phyloP scores from a whole-genome alignment of 225 moss, liverwort and hornwort genomes.

The Lunularia cruciata region DNA sequence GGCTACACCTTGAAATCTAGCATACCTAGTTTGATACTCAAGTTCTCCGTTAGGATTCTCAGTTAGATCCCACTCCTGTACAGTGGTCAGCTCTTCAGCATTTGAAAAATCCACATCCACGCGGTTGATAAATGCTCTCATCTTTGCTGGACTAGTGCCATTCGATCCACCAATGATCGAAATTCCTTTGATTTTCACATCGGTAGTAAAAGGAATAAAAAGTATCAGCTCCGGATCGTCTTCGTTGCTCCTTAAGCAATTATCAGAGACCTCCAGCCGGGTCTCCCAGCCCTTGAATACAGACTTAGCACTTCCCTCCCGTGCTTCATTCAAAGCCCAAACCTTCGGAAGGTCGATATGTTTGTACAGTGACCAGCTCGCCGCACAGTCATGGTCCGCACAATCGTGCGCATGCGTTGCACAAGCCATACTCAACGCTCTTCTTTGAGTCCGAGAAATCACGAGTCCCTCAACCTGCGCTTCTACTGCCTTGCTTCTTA shows the following conservation, averaged over 20 bases:
- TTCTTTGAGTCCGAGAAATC: not conserved
- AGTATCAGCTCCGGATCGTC: conserved; percentile 89
- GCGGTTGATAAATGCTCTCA: conserved; percentile 91
- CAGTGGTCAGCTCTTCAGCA: conserved; percentile 63
- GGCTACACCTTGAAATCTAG: conserved; percentile 94
- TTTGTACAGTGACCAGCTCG: conserved; percentile 82
- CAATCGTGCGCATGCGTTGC: conserved; percentile 77
- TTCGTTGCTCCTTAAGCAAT: conserved; percentile 68
- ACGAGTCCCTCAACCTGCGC: not conserved
- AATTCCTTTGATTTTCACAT: conserved; percentile 94
- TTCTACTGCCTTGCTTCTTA: not conserved
- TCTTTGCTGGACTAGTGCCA: conserved; percentile 76
- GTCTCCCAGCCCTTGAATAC: conserved; percentile 83
- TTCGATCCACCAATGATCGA: conserved; percentile 69
- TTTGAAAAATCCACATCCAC: conserved; percentile 86
- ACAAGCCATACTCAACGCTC: conserved; percentile 31
- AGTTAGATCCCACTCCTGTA: conserved; percentile 93
- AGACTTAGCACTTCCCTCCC: conserved; percentile 77
- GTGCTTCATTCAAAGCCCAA: conserved; percentile 79
- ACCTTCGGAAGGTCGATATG: conserved; percentile 82
- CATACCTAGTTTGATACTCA: conserved; percentile 84
- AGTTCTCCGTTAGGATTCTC: conserved; percentile 79
- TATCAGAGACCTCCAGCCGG: conserved; percentile 65
- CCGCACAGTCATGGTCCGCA: conserved; percentile 85
- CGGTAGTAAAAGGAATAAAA: conserved; percentile 83